Percentiles rank a stretch among this genome's conserved stretches.
phyloP scores from a whole-genome alignment of 352 stramenopile genomes.

The Pseudoperonospora humuli region DNA sequence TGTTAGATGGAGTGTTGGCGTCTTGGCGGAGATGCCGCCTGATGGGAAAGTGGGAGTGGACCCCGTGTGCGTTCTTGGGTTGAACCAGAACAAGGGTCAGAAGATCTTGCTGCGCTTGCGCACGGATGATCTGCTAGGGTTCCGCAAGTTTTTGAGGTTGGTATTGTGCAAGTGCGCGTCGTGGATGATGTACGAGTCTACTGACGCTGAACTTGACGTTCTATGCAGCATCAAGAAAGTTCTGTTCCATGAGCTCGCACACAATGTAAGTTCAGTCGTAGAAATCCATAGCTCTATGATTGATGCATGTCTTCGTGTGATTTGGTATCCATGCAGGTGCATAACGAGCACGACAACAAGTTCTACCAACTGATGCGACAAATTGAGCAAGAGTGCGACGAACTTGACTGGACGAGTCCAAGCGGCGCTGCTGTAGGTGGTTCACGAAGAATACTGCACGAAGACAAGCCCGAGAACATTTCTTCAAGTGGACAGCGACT shows the following conservation, averaged over 20 bases:
- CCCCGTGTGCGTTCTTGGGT: conserved; percentile 83
- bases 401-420: conserved; percentile 60
- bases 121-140: conserved; percentile 91
- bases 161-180: background rate
- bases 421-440: conserved; percentile 34
- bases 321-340: conserved; percentile 28
- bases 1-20: conserved; percentile 76
- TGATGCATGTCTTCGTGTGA: background rate
- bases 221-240: conserved; percentile 85
- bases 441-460: conserved; percentile 1
- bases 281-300: background rate
- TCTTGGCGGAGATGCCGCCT: conserved; percentile 84
- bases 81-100: conserved; percentile 94
- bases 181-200: background rate
- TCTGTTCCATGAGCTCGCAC: conserved; percentile 90
- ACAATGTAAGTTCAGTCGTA: conserved; percentile 69
- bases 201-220: background rate
- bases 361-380: conserved; percentile 81
- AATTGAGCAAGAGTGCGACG: conserved; percentile 63
- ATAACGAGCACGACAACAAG: conserved; percentile 70
- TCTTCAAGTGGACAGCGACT: conserved; percentile 25
- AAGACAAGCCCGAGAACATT: conserved; percentile 1
- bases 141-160: conserved; percentile 81
- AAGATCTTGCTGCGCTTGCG: conserved; percentile 91
- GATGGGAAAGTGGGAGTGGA: conserved; percentile 88